Evolutionary conservation across 805 yeast genomes (phyloP).

Genomic region (Starmerella bacillaris): DNA sequence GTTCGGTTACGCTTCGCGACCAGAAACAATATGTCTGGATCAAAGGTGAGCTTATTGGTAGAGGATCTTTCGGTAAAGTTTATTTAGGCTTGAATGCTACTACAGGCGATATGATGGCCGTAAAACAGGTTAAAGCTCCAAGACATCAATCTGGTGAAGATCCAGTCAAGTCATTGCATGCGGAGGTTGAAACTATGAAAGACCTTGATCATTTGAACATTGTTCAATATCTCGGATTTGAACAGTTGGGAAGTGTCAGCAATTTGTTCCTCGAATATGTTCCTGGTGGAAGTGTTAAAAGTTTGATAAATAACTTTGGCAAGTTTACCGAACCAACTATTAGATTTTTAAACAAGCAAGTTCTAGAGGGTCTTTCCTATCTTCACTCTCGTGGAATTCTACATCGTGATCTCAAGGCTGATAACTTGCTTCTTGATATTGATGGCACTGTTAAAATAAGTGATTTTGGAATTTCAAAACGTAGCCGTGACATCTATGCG

Average conservation of each 20-base stretch:
- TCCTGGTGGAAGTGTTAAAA: slow-evolving; percentile 93
- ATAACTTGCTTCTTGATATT: slow-evolving; percentile 66
- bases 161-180: slow-evolving; percentile 54
- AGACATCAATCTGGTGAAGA: slow-evolving; percentile 14
- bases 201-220: slow-evolving; percentile 86
- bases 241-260: slow-evolving; percentile 52
- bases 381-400: slow-evolving; percentile 72
- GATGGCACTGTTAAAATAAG: slow-evolving; percentile 92
- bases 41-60: slow-evolving; percentile 89
- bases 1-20: slow-evolving; percentile 43
- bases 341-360: slow-evolving; percentile 57
- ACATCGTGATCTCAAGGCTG: slow-evolving; percentile 91
- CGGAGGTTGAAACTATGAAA: slow-evolving; percentile 85
- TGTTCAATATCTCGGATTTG: slow-evolving; percentile 92
- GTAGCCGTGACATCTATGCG: slow-evolving; percentile 65
- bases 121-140: slow-evolving; percentile 56
- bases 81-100: slow-evolving; percentile 83
- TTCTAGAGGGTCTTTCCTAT: slow-evolving; percentile 69
- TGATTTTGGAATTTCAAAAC: slow-evolving; percentile 90
- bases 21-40: slow-evolving; percentile 86
- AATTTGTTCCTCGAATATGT: slow-evolving; percentile 87
- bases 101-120: slow-evolving; percentile 97
- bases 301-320: slow-evolving; percentile 66
- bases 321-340: slow-evolving; percentile 65
- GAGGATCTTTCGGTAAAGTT: slow-evolving; percentile 92